Conservation (phyloP, 768 basidiomycete genomes). For the Russula dissimulans region DNA sequence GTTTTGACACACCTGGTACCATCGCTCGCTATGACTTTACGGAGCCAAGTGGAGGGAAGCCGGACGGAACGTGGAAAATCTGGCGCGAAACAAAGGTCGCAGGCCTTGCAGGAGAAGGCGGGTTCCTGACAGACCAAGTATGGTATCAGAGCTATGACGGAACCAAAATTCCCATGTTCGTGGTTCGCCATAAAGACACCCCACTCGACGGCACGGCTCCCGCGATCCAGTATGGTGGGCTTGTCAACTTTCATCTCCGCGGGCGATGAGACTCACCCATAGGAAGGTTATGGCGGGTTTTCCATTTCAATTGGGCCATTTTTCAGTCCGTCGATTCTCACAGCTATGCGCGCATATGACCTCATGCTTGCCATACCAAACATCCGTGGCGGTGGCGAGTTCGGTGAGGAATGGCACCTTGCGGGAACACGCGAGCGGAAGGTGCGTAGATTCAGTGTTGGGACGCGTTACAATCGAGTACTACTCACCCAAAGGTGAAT, state of each 20-base stretch:
- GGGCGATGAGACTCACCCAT: neutral
- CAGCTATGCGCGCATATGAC: constrained; percentile 63
- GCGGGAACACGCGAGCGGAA: constrained; percentile 65
- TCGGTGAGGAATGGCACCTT: constrained; percentile 79
- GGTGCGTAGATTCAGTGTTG: constrained; percentile 28
- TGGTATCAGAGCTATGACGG: constrained; percentile 78
- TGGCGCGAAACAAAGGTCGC: constrained; percentile 49
- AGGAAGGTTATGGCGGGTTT: constrained; percentile 73
- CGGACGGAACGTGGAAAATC: constrained; percentile 48
- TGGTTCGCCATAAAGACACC: constrained; percentile 66
- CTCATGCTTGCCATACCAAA: constrained; percentile 49
- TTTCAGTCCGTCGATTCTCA: constrained; percentile 63
- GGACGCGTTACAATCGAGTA: too few relatives aligned
- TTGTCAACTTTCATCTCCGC: neutral
- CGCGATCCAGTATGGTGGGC: constrained; percentile 63
- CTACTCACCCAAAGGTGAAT: constrained; percentile 39
- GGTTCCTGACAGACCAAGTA: constrained; percentile 65
- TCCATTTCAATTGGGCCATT: constrained; percentile 59
- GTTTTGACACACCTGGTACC: constrained; percentile 67
- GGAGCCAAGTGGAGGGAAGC: constrained; percentile 20
- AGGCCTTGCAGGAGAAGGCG: constrained; percentile 48
- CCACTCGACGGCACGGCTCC: constrained; percentile 66
- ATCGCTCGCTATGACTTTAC: constrained; percentile 55
- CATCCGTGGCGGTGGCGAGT: constrained; percentile 57
- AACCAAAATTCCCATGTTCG: constrained; percentile 76